Evolutionary conservation across 129 eudicot genomes (phyloP), one percentile per base, ranked within the genome.

Genomic region (Artemisia argyi): DNA sequence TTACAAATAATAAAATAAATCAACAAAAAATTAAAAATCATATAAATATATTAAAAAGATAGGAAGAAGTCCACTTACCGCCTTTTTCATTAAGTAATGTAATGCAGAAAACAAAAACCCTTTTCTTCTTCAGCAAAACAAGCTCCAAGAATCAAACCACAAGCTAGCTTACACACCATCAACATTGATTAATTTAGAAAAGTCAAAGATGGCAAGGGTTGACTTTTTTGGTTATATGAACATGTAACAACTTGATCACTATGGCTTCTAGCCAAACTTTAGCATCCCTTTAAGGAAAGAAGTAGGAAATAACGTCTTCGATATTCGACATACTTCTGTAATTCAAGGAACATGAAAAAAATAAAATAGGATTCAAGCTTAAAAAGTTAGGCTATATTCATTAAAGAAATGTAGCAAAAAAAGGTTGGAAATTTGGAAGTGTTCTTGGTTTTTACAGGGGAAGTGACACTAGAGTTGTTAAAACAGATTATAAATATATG

Each of bases 121-220:
- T 83, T 91, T 88, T 76, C 92, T 85, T 91, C 78, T 79, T 80
- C 78, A 80, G 83, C 88, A 88, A 89, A 86, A 73, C 73, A 83
- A 83, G 86, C 84, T 60, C 15, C 53, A 71, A 76, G 77, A 58
- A 73, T 66, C 63, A 73, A 65, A 54, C 69, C 77, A 67, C 79
- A 77, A 69, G 52, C 66, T 39, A 52, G 57, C 47, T 69, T 54
- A 65, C 82, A 60, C 79, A 69, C 69, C 30, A 14, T 69, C 69
- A 80, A 80, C 71, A 61, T 44, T 60, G 76, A 72, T 50, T 63
- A 62, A 20, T 32, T 68, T 35, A 46, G 48, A 12, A 62, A 73
- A 69, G 75, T 73, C 78, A 79, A 80, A 74, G 77, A 68, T 74
- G 72, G 66, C 56, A 42, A 19, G 47, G 82, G 85, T 86, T 89